Percentiles rank a stretch among this genome's conserved stretches.
These are phyloP conservation scores for Talaromyces ruber DNA, from an alignment of 495 filamentous ascomycete genomes.

Conservation along the genomic window DNA sequence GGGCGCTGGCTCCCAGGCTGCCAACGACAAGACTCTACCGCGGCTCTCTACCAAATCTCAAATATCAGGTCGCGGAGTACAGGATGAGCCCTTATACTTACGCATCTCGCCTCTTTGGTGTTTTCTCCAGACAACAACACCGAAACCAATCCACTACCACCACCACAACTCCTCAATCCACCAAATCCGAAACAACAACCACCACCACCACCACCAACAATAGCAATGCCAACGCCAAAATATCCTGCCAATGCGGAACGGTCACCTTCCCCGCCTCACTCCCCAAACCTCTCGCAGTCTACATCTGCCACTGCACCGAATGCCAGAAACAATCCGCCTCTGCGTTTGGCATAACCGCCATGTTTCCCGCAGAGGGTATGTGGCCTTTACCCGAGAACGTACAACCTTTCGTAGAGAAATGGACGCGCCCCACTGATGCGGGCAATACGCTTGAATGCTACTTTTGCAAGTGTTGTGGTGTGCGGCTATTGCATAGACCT, in stretches of 20 bases:
- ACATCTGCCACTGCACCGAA: background rate
- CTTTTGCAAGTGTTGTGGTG: background rate
- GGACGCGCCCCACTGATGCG: background rate
- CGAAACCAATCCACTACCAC: background rate
- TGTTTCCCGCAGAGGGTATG: background rate
- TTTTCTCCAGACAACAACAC: background rate
- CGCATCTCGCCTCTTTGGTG: background rate
- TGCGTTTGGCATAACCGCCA: background rate
- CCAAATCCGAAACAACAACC: no score
- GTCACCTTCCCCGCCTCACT: background rate
- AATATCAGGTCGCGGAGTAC: background rate
- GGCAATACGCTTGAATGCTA: background rate
- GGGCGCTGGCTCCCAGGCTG: background rate
- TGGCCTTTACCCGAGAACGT: background rate
- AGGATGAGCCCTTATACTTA: background rate
- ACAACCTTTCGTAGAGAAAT: background rate
- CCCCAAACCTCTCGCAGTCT: background rate
- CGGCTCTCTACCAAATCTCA: background rate
- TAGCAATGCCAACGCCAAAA: background rate
- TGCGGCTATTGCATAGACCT: background rate
- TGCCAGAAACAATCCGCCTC: background rate
- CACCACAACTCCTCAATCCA: no score
- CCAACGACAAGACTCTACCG: background rate
- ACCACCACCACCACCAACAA: background rate
- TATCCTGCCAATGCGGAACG: background rate